These are phyloP conservation scores for Rhodotorula diobovata DNA, from an alignment of 768 basidiomycete genomes.

Conservation along the genomic window DNA sequence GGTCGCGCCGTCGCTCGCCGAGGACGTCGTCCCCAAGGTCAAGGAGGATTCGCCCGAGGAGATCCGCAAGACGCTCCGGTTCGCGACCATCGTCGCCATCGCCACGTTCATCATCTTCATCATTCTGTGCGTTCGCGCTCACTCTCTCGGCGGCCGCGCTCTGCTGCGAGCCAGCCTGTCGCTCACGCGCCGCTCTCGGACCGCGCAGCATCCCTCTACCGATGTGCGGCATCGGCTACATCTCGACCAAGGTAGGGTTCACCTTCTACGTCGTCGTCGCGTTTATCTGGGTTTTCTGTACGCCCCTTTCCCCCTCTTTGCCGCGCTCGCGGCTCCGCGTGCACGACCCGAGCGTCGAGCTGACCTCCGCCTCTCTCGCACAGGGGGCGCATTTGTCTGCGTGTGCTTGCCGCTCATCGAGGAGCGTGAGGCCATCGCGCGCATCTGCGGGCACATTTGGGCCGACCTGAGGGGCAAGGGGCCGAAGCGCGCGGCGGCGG, in stretches of 20 bases:
- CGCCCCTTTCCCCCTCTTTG: background rate
- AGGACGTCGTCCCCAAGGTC: background rate
- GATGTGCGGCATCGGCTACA: slow-evolving; percentile 9
- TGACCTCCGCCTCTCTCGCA: background rate
- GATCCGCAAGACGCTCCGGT: slow-evolving; percentile 14
- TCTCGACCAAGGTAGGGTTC: slow-evolving; percentile 50
- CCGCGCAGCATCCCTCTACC: slow-evolving; percentile 43
- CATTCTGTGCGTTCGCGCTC: slow-evolving; percentile 8
- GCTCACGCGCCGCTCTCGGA: too few species aligned
- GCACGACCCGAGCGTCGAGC: too few species aligned
- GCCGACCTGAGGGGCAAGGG: slow-evolving; percentile 7
- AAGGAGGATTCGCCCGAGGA: background rate
- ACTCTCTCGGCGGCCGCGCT: background rate
- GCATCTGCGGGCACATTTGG: slow-evolving; percentile 58
- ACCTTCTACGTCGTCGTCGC: slow-evolving; percentile 71
- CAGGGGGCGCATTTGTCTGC: slow-evolving; percentile 63
- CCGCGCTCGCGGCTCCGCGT: too few species aligned
- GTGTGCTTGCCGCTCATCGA: slow-evolving; percentile 83
- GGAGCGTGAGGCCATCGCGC: slow-evolving; percentile 61
- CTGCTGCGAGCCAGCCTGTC: background rate
- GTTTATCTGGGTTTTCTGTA: slow-evolving; percentile 72
- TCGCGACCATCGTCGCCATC: slow-evolving; percentile 51
- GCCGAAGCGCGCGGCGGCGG: background rate
- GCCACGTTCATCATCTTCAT: slow-evolving; percentile 64
- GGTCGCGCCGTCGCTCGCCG: slow-evolving; percentile 6